Evolutionary conservation across 2,329 filamentous ascomycete genomes (phyloP), one percentile per base, ranked within the genome.

Genomic region (Cladosporium sphaerospermum): DNA sequence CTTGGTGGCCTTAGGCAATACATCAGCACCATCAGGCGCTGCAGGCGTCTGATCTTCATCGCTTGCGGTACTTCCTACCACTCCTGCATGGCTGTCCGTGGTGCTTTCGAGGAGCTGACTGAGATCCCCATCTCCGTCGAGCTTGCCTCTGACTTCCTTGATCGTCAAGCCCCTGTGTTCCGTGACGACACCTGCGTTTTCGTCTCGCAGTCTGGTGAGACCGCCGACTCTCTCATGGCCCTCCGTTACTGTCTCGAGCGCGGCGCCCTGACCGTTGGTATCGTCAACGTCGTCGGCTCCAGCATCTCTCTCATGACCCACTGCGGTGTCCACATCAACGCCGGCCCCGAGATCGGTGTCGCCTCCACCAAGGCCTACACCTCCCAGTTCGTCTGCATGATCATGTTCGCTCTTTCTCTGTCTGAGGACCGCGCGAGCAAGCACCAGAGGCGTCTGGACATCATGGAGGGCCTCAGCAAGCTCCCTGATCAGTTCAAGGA

Each of bases 301-400:
- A 96, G 91, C 69, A 99, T 99, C 74, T 99, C 93, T 44, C 86
- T 99, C 64, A 86, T 99, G 67, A 99, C 93, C 60, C 93, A 99
- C 82, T 99, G 93, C 67, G 93, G 93, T 90, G 93, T 99, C 53
- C 93, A 99, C 79, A 91, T 99, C 79, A 99, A 99, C 75, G 93
- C 93, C 62, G 93, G 93, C 54, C 93, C 93, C 51, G 93, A 99
- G 74, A 97, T 99, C 59, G 93, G 93, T 84, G 93, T 99, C 61
- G 93, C 93, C 56, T 97, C 92, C 44, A 99, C 93, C 73, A 99
- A 99, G 81, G 93, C 93, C 37, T 99, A 99, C 78, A 99, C 93
- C 11, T 97, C 93, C 44, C 93, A 99, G 72, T 99, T 97, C 73
- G 89, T 99, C 68, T 95, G 93, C 71, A 96, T 99, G 90, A 88